These are phyloP conservation scores for Aspergillus baeticus DNA, from an alignment of 495 filamentous ascomycete species.

Conservation along the genomic window DNA sequence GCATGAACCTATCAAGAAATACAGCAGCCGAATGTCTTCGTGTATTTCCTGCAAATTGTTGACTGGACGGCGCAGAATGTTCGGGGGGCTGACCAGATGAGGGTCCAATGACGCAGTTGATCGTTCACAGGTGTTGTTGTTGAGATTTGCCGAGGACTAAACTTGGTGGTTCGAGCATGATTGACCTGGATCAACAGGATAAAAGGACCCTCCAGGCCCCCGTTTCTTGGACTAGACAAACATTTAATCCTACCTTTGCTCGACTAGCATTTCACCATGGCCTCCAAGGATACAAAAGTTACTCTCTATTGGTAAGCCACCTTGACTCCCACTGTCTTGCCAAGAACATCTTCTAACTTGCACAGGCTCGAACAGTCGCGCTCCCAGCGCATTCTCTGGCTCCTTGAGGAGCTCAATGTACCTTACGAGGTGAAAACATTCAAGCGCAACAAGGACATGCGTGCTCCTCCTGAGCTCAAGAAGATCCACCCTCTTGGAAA, in stretches of 20 bases:
- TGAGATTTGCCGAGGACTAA: background rate
- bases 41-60: background rate
- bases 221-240: background rate
- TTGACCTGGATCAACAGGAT: background rate
- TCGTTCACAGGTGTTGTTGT: background rate
- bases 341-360: background rate
- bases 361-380: constrained; percentile 51
- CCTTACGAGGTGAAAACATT: constrained; percentile 75
- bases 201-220: background rate
- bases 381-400: constrained; percentile 83
- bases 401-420: constrained; percentile 80
- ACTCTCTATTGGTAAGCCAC: constrained; percentile 70
- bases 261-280: constrained; percentile 17
- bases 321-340: background rate
- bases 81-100: background rate
- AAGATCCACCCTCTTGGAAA: constrained; percentile 84
- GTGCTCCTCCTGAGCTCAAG: constrained; percentile 71
- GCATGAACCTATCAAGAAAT: background rate
- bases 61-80: background rate
- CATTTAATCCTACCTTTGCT: background rate
- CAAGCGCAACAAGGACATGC: constrained; percentile 57
- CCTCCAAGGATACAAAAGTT: constrained; percentile 56
- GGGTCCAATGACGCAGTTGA: background rate
- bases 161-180: background rate
- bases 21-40: background rate